Base-by-base conservation (phyloP, 2,329 filamentous ascomycete genomes). In the Aspergillus piperis region DNA sequence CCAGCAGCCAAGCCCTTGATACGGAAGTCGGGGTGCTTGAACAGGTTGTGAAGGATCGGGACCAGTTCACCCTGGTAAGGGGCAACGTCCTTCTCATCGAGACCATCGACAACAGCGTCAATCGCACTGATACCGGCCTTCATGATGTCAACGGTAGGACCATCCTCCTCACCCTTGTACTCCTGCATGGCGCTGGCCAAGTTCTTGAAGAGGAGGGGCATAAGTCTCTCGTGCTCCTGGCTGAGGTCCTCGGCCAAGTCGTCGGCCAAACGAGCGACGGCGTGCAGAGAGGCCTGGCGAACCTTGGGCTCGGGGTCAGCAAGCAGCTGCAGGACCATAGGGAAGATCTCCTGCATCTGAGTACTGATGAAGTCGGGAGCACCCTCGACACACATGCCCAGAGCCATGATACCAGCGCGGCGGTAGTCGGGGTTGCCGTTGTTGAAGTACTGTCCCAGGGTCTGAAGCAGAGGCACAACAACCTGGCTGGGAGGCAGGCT, bases 361-460 rank as follows among this genome's bases (percentile, higher is more conserved):
- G 93, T 96, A 65, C 91, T 92, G 72, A 98, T 92, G 78, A 98
- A 99, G 77, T 99, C 95, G 15, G 95, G 95, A 30, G 95, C 94
- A 69, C 95, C 95, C 82, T 98, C 95, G 56, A 96, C 94, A 69
- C 91, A 94, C 82, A 94, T 96, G 61, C 94, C 94, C 5, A 99
- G 85, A 52, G 94, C 90, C 64, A 98, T 84, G 73, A 98, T 95
- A 78, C 91, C 93, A 57, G 94, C 93, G 78, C 94, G 90, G 62
- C 94, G 89, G 80, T 90, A 90, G 69, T 91, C 88, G 38, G 92
- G 85, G 71, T 96, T 85, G 61, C 84, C 78, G 72, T 87, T 88
- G 68, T 85, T 85, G 67, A 94, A 91, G 73, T 95, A 97, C 67
- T 86, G 85, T 39, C 91, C 89, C 67, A 98, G 89, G 56, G 91